Conservation (phyloP, 495 filamentous ascomycete genomes). For the Annulohypoxylon maeteangense region DNA sequence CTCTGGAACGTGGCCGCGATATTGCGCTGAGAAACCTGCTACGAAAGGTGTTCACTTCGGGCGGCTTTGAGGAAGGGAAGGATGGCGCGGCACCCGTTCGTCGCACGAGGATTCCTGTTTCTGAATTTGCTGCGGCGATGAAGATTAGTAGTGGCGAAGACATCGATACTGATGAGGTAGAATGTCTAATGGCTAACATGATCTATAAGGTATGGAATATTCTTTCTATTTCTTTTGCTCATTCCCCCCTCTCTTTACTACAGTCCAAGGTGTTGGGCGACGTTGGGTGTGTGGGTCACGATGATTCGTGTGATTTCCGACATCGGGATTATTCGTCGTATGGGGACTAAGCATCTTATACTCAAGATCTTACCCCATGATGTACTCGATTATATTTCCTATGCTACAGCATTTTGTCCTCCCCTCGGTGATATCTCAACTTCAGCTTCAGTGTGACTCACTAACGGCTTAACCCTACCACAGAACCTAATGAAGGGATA, state of each 20-base stretch:
- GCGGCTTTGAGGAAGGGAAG: conserved; percentile 79
- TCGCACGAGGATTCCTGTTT: conserved; percentile 80
- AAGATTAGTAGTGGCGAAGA: conserved; percentile 67
- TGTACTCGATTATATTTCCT: not conserved
- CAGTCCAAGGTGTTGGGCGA: not conserved
- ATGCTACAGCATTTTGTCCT: not conserved
- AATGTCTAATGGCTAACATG: conserved; percentile 92
- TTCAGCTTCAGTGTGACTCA: conserved; percentile 19
- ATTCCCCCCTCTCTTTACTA: not conserved
- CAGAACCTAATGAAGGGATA: conserved; percentile 98
- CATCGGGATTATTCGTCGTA: not conserved
- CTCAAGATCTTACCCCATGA: not conserved
- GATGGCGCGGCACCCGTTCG: conserved; percentile 68
- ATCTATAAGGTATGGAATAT: conserved; percentile 84
- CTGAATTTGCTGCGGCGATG: conserved; percentile 75
- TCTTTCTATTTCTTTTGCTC: not conserved
- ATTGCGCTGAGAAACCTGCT: conserved; percentile 90
- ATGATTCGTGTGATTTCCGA: conserved; percentile 1
- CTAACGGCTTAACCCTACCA: conserved; percentile 29
- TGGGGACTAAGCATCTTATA: not conserved
- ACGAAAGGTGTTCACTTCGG: conserved; percentile 86
- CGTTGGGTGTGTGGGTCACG: not conserved
- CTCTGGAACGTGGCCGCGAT: conserved; percentile 89
- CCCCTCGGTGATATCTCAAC: not conserved
- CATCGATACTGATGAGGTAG: conserved; percentile 90